Base-by-base conservation (phyloP, 306 rosid genomes). In the Vicia villosa region DNA sequence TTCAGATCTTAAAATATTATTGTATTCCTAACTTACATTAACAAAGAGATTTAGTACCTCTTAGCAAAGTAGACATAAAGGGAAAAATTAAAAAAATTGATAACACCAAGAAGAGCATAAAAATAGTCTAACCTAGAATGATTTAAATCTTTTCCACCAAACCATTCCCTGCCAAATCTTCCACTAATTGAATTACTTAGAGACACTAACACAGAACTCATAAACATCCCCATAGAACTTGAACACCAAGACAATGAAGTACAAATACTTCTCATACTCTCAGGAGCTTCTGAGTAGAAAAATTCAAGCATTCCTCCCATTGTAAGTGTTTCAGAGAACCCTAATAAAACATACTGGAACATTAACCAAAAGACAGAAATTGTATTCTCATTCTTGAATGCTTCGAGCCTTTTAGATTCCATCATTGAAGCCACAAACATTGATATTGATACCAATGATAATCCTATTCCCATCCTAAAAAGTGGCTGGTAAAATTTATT, bases 241-340 rank as follows among this genome's bases (percentile, higher is more conserved):
- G 85, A 84, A 17, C 77, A 78, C 81, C 79, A 74, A 42, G 83
- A 56, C 15, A 84, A 63, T 17, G 85, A 72, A 24, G 77, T 81
- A 9, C 74, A 74, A 2, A 67, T 77, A 24, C 88, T 81, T 67
- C 81, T 74, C 85, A 84, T 77, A 57, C 81, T 74, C 34, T 28
- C 49, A 0, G 88, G 85, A n/a, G 83, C 81, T 52, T 81, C 74
- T 2, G 81, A 67, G 69, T 84, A 67, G 56, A 84, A 81, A 74
- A 84, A 84, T 40, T 74, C 85, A 9, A 84, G 74, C 83, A 78
- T 84, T 58, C 83, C 85, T 9, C 82, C 77, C 46, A 75, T 24
- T 11, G 82, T 68, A 30, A 81, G 61, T 65, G 77, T 65, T 2
- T 84, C 82, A 12, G 85, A 59, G 10, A 79, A n/a, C 42, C 79